phyloP scores from a whole-genome alignment of 208 protist species.

The Naegleria gruberi region DNA sequence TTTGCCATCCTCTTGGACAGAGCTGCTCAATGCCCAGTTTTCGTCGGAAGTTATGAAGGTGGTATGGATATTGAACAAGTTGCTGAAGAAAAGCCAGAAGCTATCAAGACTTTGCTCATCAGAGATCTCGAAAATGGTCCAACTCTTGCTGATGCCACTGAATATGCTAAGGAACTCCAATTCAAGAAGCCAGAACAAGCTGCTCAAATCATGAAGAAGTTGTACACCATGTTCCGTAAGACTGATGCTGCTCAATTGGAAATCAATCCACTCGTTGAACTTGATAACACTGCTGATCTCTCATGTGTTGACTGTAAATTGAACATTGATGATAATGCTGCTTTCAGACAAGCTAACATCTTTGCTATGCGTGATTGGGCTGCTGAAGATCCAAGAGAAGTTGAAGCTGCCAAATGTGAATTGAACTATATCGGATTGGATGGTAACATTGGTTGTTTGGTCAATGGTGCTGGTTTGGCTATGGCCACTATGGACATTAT shows the following conservation, averaged over 20 bases:
- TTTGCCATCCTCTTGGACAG: conserved; percentile 96
- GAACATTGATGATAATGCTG: conserved; percentile 97
- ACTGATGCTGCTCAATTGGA: conserved; percentile 95
- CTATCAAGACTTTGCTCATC: conserved; percentile 84
- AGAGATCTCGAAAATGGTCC: conserved; percentile 67
- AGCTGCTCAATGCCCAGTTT: conserved; percentile 70
- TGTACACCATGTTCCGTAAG: conserved; percentile 94
- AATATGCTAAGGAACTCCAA: conserved; percentile 70
- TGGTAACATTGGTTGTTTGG: conserved; percentile 89
- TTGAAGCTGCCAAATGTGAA: conserved; percentile 86
- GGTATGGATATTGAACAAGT: conserved; percentile 97
- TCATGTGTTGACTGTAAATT: conserved; percentile 97
- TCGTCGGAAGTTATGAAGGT: conserved; percentile 80
- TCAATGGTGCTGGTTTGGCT: conserved; percentile 96
- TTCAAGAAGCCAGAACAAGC: conserved; percentile 54
- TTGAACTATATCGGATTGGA: conserved; percentile 99
- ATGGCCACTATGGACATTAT: conserved; percentile 99
- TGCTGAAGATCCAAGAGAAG: conserved; percentile 87
- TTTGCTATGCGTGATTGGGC: conserved; percentile 84
- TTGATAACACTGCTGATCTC: conserved; percentile 76
- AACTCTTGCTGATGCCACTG: conserved; percentile 48
- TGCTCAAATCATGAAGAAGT: conserved; percentile 76
- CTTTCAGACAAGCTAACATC: conserved; percentile 91
- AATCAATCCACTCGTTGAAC: conserved; percentile 96
- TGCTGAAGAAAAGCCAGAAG: conserved; percentile 80